phyloP scores from a whole-genome alignment of 305 asterid species.

The Fraxinus xanthoxyloides region DNA sequence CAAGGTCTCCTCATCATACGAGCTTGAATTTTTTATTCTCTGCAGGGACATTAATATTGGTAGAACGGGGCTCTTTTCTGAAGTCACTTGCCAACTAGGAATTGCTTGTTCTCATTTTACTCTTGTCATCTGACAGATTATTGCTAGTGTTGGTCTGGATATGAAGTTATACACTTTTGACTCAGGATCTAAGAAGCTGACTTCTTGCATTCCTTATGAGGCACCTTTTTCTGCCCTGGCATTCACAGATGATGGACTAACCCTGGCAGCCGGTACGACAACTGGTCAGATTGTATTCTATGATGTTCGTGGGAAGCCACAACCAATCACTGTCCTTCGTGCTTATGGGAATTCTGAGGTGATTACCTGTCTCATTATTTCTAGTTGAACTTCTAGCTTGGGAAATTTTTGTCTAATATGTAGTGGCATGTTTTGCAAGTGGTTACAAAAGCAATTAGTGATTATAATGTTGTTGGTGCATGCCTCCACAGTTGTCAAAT shows the following conservation, averaged over 20 bases:
- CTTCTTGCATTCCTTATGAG: slow-evolving; percentile 84
- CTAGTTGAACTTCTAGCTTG: slow-evolving; percentile 25
- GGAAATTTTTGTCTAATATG: background rate
- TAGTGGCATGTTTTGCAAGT: slow-evolving; percentile 6
- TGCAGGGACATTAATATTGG: slow-evolving; percentile 9
- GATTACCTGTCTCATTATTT: slow-evolving; percentile 22
- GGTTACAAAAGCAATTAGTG: slow-evolving; percentile 10
- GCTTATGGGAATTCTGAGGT: slow-evolving; percentile 94
- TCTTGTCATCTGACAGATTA: slow-evolving; percentile 53
- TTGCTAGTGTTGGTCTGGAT: slow-evolving; percentile 97
- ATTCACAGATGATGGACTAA: slow-evolving; percentile 85
- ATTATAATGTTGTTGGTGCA: background rate
- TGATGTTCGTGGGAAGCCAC: slow-evolving; percentile 95
- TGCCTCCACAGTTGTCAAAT: background rate
- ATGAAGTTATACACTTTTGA: slow-evolving; percentile 93
- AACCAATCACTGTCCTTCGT: slow-evolving; percentile 87
- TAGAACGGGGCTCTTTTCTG: slow-evolving; percentile 19
- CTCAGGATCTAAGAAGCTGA: slow-evolving; percentile 74
- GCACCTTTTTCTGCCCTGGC: slow-evolving; percentile 93
- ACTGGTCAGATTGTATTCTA: slow-evolving; percentile 86
- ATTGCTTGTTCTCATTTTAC: slow-evolving; percentile 16
- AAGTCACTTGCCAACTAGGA: slow-evolving; percentile 6
- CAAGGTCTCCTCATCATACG: slow-evolving; percentile 56
- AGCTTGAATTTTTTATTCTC: background rate
- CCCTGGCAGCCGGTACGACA: slow-evolving; percentile 96